Base-by-base conservation (phyloP, 1,139 yeast species). In the Lodderomyces elongisporus region DNA sequence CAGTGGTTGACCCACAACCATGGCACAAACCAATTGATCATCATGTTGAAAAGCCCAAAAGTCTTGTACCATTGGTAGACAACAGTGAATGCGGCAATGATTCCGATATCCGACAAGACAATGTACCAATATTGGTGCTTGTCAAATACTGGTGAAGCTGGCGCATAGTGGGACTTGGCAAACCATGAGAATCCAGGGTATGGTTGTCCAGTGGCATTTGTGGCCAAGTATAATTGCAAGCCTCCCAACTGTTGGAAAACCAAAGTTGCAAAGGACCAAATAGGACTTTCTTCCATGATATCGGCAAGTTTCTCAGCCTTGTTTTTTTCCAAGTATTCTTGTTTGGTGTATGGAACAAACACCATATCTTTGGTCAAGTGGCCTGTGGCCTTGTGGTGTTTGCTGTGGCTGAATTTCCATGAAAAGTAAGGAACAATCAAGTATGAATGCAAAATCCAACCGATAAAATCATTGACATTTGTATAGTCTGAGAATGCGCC, bases 371-470 rank as follows among this genome's bases (percentile, higher is more conserved):
- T 72, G 37, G 81, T 70, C 56, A 85, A 56, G 59, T 85, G 85
- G 45, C 91, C 93, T 31, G 94, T 85, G 36, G 87, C 85, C 69
- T 85, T 84, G 69, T 85, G 95, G 64, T 85, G 95, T 63, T 81
- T 84, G 34, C 84, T 74, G 59, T 85, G 95, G 31, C 85, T 69
- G 54, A 74, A 77, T 55, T 85, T 80, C 95, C 95, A 85, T 4
- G 91, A 81, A 54, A 84, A 85, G 63, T 81, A 85, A 30, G 95
- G 95, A 38, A 85, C 94, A 43, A 84, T 60, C 51, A 80, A 66
- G 51, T 75, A 77, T 24, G 93, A 82, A 62, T 85, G 95, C 41
- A 85, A 63, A 24, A 81, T 62, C 94, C 94, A 85, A 35, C 95
- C 95, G 32, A 80, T 79, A 31, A 74, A 58, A 56, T 85, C 91